Evolutionary conservation across 2,329 filamentous ascomycete genomes (phyloP).

Genomic region (Xylaria sp.): DNA sequence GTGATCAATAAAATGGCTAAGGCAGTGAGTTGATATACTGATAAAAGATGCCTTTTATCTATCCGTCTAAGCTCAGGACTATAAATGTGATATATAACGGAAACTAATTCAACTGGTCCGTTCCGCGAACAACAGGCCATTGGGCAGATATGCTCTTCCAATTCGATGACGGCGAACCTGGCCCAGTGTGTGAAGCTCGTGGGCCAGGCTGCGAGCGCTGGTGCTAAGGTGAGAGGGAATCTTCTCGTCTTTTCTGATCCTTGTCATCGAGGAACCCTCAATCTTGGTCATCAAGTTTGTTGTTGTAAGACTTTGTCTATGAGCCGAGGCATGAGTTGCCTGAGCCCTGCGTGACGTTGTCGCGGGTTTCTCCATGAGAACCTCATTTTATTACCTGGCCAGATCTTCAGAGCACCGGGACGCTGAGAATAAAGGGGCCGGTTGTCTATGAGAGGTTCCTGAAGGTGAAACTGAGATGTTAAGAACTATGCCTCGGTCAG

Average conservation of each 20-base stretch:
- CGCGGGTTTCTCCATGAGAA: not conserved
- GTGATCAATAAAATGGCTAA: constrained; percentile 39
- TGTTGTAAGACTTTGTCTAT: not conserved
- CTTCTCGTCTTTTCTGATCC: not conserved
- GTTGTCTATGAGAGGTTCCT: not conserved
- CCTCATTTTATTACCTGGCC: not conserved
- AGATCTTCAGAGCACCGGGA: not conserved
- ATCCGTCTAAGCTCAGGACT: not conserved
- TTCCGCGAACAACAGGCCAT: constrained; percentile 69
- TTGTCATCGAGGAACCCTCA: not conserved
- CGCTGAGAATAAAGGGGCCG: not conserved
- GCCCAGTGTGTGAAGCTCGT: constrained; percentile 78
- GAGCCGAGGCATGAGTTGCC: too few relatives aligned
- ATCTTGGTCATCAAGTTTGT: not conserved
- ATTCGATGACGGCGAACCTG: constrained; percentile 81
- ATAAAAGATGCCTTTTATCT: not conserved
- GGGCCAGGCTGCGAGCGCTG: constrained; percentile 75
- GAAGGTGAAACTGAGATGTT: too few relatives aligned
- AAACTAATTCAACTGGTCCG: not conserved
- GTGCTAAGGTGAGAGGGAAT: constrained; percentile 72
- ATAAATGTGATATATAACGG: not conserved
- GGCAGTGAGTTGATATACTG: constrained; percentile 36
- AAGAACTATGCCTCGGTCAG: not conserved
- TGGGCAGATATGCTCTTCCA: constrained; percentile 88
- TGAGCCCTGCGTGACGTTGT: not conserved